Evolutionary conservation across 2,329 filamentous ascomycete species (phyloP), one percentile per base, ranked within the genome.

Genomic region (Colletotrichum scovillei): DNA sequence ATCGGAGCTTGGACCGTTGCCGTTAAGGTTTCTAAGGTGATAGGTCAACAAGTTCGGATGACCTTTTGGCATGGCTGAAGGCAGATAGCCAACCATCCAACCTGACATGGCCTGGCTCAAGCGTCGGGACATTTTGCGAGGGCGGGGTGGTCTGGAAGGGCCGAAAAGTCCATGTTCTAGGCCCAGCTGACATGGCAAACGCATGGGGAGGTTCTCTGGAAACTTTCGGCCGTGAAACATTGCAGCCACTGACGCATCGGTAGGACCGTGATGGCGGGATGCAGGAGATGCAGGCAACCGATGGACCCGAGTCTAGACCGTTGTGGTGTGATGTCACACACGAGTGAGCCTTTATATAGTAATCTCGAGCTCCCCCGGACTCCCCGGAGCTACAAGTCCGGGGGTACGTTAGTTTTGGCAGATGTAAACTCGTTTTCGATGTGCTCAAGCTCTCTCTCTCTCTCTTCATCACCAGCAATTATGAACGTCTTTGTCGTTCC

Each of bases 401-500:
- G 49, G 2, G 5, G 19, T 24, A 35, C 26, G 49, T 26, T 46
- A 2, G 14, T 22, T 49, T 12, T n/a, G 46, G 32, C 42, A 30
- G 55, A 67, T 32, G 12, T 24, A 22, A 35, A 28, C 24, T 26
- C n/a, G 55, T n/a, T 24, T 5, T 49, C 32, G 30, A 8, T 2
- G 30, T 57, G 26, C 30, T 46, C 11, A 5, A 28, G 16, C 9
- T 22, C 32, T 35, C 11, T 12, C 32, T 35, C 32, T 35, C 30
- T n/a, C 28, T 63, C n/a, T 35, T 2, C 8, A 35, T 2, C n/a
- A 67, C 2, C 14, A 55, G 16, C 52, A 24, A 26, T 12, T 19
- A 69, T 72, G 86, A 77, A 78, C n/a, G 76, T 82, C 67, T 79
- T 79, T 5, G 67, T 83, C 28, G 49, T 82, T 1, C 81, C 81